These are phyloP conservation scores for Carpinus viminea DNA, from an alignment of 306 rosid genomes.

Conservation along the genomic window DNA sequence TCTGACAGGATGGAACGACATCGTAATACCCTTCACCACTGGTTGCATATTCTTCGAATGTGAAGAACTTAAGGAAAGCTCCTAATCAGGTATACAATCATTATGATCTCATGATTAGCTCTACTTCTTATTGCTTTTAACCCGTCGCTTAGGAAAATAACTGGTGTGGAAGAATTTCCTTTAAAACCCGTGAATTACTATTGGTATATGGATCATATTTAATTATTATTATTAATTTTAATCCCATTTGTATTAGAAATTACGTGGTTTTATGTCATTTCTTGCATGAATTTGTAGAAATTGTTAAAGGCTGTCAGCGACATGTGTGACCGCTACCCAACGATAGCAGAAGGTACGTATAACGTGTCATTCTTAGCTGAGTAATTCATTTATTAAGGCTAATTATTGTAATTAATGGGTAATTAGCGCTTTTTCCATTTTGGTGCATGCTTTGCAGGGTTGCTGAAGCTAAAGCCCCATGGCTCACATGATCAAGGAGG, in stretches of 20 bases:
- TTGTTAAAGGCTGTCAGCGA: slow-evolving; percentile 34
- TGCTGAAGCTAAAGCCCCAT: slow-evolving; percentile 10
- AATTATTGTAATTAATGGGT: not conserved
- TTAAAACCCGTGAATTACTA: slow-evolving; percentile 51
- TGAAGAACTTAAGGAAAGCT: slow-evolving; percentile 29
- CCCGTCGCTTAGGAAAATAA: slow-evolving; percentile 45
- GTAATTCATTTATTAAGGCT: not conserved
- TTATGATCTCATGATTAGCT: too few species aligned
- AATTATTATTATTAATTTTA: not conserved
- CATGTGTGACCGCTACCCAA: slow-evolving; percentile 50
- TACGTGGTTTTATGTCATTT: not conserved
- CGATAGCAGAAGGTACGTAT: slow-evolving; percentile 43
- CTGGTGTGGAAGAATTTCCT: slow-evolving; percentile 52
- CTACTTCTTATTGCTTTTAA: too few species aligned
- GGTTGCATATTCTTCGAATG: slow-evolving; percentile 48
- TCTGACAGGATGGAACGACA: slow-evolving; percentile 44
- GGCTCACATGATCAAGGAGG: slow-evolving; percentile 11
- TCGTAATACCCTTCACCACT: slow-evolving; percentile 43
- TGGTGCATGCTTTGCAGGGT: slow-evolving; percentile 4
- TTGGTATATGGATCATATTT: slow-evolving; percentile 32
- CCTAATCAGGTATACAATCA: slow-evolving; percentile 33
- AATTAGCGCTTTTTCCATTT: not conserved
- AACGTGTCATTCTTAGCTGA: not conserved
- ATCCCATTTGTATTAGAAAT: not conserved
- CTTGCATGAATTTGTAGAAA: slow-evolving; percentile 34